Percentiles rank a stretch among this genome's conserved stretches.
These are phyloP conservation scores for Tetrahymena thermophila DNA, from an alignment of 73 alveolate genomes.

Conservation along the genomic window DNA sequence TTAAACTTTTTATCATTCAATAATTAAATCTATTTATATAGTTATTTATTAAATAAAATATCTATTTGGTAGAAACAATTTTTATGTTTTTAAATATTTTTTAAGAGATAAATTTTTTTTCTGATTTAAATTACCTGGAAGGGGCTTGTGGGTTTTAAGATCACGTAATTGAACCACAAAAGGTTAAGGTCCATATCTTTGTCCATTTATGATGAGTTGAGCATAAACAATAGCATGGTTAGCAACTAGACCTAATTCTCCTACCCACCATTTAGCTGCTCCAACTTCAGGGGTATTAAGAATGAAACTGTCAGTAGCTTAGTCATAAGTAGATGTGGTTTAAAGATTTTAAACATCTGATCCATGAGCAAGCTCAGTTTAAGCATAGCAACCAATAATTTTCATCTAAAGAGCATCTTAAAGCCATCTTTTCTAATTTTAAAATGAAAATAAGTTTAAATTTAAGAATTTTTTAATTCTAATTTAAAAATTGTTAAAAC, in stretches of 20 bases:
- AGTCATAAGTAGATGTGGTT: constrained; percentile 69
- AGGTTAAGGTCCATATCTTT: constrained; percentile 67
- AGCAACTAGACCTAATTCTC: constrained; percentile 66
- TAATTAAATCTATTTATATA: not conserved
- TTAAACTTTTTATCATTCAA: not conserved
- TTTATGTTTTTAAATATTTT: not conserved
- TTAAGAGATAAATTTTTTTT: not conserved
- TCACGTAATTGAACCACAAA: constrained; percentile 68
- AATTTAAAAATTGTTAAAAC: no score
- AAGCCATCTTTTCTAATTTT: not conserved
- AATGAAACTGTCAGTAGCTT: constrained; percentile 57
- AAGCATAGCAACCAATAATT: constrained; percentile 68
- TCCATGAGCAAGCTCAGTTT: constrained; percentile 86
- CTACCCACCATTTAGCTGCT: constrained; percentile 86
- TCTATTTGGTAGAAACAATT: not conserved
- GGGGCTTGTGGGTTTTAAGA: constrained; percentile 61
- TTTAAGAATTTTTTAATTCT: no score
- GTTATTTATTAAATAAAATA: not conserved
- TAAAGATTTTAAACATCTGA: constrained; percentile 67
- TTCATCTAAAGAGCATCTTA: constrained; percentile 21
- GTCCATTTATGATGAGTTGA: constrained; percentile 61
- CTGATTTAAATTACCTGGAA: constrained; percentile 63
- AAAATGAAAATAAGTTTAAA: no score
- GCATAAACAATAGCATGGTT: constrained; percentile 76
- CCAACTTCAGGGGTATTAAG: constrained; percentile 57